Evolutionary conservation across 1,139 yeast species (phyloP).

Genomic region (Candida albicans): DNA sequence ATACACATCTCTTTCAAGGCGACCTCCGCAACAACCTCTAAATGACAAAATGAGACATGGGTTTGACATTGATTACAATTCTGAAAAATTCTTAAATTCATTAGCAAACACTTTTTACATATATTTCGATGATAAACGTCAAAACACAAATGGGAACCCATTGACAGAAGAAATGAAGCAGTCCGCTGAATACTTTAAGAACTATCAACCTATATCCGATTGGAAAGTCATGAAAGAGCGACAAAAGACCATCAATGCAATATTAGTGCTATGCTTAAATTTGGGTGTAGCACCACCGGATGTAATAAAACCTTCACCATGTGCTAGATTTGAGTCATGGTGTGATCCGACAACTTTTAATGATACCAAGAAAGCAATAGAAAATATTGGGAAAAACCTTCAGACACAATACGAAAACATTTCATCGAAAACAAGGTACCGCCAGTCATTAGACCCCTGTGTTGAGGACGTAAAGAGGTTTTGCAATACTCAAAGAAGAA

Average conservation of each 20-base stretch:
- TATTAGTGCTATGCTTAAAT: conserved; percentile 83
- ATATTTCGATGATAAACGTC: conserved; percentile 87
- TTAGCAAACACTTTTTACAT: conserved; percentile 74
- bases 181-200: conserved; percentile 42
- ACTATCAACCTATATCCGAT: conserved; percentile 73
- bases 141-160: conserved; percentile 87
- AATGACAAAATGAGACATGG: conserved; percentile 75
- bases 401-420: conserved; percentile 89
- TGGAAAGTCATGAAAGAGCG: conserved; percentile 92
- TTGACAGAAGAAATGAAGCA: conserved; percentile 54
- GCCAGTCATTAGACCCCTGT: conserved; percentile 89
- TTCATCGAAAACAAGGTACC: conserved; percentile 83
- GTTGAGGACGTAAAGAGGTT: conserved; percentile 94
- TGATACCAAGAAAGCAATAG: conserved; percentile 90
- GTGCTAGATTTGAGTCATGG: conserved; percentile 93
- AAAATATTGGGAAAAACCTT: conserved; percentile 82
- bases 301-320: conserved; percentile 88
- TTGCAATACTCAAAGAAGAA: conserved; percentile 83
- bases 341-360: conserved; percentile 82
- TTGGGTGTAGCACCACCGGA: conserved; percentile 98
- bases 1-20: conserved; percentile 23
- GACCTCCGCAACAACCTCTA: conserved; percentile 42
- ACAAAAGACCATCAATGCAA: conserved; percentile 94
- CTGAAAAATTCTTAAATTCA: conserved; percentile 64
- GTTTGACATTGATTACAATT: conserved; percentile 64